Base-by-base conservation (phyloP, 2,329 filamentous ascomycete genomes). In the Neofusicoccum umdonicola region DNA sequence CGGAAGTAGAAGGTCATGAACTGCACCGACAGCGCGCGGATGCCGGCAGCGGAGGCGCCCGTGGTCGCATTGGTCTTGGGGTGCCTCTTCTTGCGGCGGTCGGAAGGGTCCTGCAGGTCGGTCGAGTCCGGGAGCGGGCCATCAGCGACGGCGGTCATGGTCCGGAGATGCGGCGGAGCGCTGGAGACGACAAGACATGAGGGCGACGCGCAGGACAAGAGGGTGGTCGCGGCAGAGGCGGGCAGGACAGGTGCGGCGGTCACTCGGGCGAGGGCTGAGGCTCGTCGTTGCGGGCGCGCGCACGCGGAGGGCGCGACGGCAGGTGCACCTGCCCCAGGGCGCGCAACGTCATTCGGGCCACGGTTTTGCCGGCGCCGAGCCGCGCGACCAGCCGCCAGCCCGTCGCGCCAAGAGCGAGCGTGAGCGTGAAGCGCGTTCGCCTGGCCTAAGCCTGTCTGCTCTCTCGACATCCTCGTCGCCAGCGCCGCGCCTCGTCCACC, bases 1-100 rank as follows among this genome's bases (percentile, higher is more conserved):
- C 93, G 85, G 74, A 97, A 97, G 67, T 96, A 97, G 71, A 97
- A 97, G 27, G 92, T 61, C 63, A 65, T 60, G 89, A 63, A 97
- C 85, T 71, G 92, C 83, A 74, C 96, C 90, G 7, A 92, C 90
- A 70, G 90, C 34, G 93, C 93, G 52, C 93, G 90, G 68, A 93
- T 90, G 45, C 91, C 87, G 22, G 93, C 93, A 4, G 93, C 93
- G 22, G 91, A 93, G n/a, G 91, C 90, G 54, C 91, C 93, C 15
- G 87, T 88, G 12, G 85, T 83, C 13, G 87, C 84, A 82, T 86
- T 85, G 65, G 81, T 84, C 68, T 85, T 84, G 66, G 81, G 81
- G 63, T 83, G 83, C 61, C 74, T 75, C 35, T 70, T 70, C 62
- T 15, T 65, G 56, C 48, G 42, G 56, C 39, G 65, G 62, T 65